These are phyloP conservation scores for Begonia fuchsioides DNA, from an alignment of 306 rosid species.

Conservation along the genomic window DNA sequence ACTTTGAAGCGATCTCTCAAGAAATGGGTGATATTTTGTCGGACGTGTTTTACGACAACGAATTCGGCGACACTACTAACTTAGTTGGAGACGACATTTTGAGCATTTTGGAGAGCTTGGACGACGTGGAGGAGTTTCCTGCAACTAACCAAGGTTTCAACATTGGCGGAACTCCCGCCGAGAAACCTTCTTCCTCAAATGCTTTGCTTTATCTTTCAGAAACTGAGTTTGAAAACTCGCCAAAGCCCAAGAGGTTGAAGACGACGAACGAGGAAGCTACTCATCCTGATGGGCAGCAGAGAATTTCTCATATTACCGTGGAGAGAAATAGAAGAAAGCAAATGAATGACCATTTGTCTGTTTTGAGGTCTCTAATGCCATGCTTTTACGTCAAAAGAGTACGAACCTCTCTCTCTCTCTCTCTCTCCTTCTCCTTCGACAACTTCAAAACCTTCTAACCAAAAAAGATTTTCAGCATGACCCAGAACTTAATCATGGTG, in stretches of 20 bases:
- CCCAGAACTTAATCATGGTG: no score
- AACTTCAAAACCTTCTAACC: no score
- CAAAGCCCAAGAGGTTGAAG: conserved; percentile 47
- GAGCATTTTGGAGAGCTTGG: conserved; percentile 59
- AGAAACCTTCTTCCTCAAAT: no score
- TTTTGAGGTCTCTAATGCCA: conserved; percentile 56
- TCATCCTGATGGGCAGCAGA: conserved; percentile 30
- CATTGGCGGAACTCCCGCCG: no score
- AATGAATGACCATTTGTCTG: conserved; percentile 50
- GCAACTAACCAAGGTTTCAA: conserved; percentile 1
- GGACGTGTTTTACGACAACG: conserved; percentile 1
- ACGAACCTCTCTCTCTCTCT: conserved; percentile 8
- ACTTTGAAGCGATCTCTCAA: background rate
- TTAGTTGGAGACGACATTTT: conserved; percentile 36
- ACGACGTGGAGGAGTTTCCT: conserved; percentile 34
- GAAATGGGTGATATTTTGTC: conserved; percentile 8
- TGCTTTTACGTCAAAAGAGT: conserved; percentile 51
- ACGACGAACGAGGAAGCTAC: conserved; percentile 19
- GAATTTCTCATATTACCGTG: conserved; percentile 37
- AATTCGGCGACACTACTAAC: conserved; percentile 10
- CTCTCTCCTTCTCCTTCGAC: no score
- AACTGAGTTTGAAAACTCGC: conserved; percentile 37
- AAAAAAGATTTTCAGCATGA: no score
- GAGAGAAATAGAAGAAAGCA: conserved; percentile 58
- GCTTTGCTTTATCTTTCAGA: conserved; percentile 12